phyloP scores from a whole-genome alignment of 164 flowering plant genomes.

The Tetrastigma voinierianum region DNA sequence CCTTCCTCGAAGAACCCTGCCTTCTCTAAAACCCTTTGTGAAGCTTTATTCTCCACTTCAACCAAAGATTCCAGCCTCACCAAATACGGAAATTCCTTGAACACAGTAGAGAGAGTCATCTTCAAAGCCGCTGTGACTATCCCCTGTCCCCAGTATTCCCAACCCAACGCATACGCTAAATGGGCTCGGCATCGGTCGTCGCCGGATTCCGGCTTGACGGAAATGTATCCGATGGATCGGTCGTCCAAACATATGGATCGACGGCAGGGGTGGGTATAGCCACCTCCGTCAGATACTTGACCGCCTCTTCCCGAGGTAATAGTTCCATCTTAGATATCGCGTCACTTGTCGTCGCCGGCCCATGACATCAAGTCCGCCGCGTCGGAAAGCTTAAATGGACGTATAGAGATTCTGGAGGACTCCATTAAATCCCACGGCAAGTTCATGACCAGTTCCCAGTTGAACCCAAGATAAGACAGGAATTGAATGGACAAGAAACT shows the following conservation, averaged over 20 bases:
- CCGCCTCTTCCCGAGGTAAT: slow-evolving; percentile 36
- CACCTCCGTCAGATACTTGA: slow-evolving; percentile 22
- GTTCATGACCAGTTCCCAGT: too few species aligned
- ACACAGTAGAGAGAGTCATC: slow-evolving; percentile 22
- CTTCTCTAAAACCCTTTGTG: slow-evolving; percentile 54
- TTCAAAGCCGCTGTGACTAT: slow-evolving; percentile 37
- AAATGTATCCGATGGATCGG: slow-evolving; percentile 40
- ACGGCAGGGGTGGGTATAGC: slow-evolving; percentile 51
- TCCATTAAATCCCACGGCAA: slow-evolving; percentile 5
- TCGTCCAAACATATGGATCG: slow-evolving; percentile 40
- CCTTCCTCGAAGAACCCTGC: slow-evolving; percentile 44
- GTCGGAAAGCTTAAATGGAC: slow-evolving; percentile 41
- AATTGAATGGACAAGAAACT: too few species aligned
- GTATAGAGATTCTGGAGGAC: slow-evolving; percentile 28
- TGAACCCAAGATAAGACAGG: too few species aligned
- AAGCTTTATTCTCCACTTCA: slow-evolving; percentile 32
- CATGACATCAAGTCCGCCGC: slow-evolving; percentile 43
- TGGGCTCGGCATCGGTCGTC: slow-evolving; percentile 28
- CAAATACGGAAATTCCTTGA: slow-evolving; percentile 25
- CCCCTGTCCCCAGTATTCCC: slow-evolving; percentile 45
- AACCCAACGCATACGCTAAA: slow-evolving; percentile 29
- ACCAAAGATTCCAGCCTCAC: slow-evolving; percentile 43
- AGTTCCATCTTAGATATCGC: slow-evolving; percentile 32
- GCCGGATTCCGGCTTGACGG: slow-evolving; percentile 32
- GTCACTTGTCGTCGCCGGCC: slow-evolving; percentile 50